Evolutionary conservation across 2,329 filamentous ascomycete genomes (phyloP).

Genomic region (Fusarium mangiferae): DNA sequence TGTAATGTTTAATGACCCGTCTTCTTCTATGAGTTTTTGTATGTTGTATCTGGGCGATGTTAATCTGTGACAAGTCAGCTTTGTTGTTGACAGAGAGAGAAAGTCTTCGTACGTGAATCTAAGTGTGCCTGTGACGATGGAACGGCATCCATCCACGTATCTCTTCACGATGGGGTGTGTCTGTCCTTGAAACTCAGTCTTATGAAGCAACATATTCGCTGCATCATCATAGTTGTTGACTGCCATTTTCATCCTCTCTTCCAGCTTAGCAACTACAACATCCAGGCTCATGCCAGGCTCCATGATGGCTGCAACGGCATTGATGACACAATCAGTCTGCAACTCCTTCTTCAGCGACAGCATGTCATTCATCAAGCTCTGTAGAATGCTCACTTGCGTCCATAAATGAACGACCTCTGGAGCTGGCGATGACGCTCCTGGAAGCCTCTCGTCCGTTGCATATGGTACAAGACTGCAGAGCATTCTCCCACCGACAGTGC

Average conservation of each 20-base stretch:
- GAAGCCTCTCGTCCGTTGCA: slow-evolving; percentile 25
- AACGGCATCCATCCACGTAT: slow-evolving; percentile 47
- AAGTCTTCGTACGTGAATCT: slow-evolving; percentile 47
- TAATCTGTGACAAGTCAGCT: slow-evolving; percentile 37
- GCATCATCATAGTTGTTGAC: slow-evolving; percentile 41
- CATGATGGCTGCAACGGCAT: slow-evolving; percentile 44
- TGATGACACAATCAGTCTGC: slow-evolving; percentile 42
- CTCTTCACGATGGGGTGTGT: slow-evolving; percentile 19
- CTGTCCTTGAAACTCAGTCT: slow-evolving; percentile 12
- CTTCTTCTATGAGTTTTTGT: slow-evolving; percentile 42
- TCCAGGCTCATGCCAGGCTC: slow-evolving; percentile 35
- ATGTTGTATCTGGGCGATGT: slow-evolving; percentile 49
- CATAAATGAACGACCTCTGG: slow-evolving; percentile 27
- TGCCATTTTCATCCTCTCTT: slow-evolving; percentile 33
- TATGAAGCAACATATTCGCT: slow-evolving; percentile 22
- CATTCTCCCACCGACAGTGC: slow-evolving; percentile 42
- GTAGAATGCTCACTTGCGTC: slow-evolving; percentile 40
- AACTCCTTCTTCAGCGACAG: slow-evolving; percentile 50
- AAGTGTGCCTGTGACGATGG: slow-evolving; percentile 47
- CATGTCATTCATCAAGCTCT: slow-evolving; percentile 46
- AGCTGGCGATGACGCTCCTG: slow-evolving; percentile 5
- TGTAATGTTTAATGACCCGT: slow-evolving; percentile 49
- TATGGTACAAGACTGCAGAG: slow-evolving; percentile 45
- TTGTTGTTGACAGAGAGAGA: background rate
- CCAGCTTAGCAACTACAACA: slow-evolving; percentile 37